Conservation (phyloP, 2,329 filamentous ascomycete species). For the Magnaporthiopsis incrustans region DNA sequence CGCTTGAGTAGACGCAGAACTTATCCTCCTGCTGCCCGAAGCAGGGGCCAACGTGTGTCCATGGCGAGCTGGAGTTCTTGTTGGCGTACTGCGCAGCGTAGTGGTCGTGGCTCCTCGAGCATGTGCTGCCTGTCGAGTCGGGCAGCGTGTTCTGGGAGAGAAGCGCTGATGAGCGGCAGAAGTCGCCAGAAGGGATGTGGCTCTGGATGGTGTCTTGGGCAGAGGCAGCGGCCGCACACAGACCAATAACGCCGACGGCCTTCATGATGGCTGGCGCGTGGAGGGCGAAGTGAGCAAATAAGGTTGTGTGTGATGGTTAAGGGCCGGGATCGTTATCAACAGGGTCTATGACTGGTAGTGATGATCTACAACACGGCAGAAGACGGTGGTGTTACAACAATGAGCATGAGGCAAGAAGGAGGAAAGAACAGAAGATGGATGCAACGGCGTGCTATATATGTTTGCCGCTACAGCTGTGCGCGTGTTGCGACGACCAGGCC, state of each 20-base stretch:
- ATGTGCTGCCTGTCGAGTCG: constrained; percentile 6
- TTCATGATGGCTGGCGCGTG: constrained; percentile 7
- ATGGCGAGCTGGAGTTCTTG: constrained; percentile 8
- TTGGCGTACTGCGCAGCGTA: not conserved
- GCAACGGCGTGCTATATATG: not conserved
- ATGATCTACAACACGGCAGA: not conserved
- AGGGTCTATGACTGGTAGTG: not conserved
- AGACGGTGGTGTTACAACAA: not conserved
- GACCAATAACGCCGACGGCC: constrained; percentile 2
- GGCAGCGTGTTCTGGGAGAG: not conserved
- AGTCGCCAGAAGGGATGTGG: constrained; percentile 8
- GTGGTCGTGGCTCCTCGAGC: constrained; percentile 8
- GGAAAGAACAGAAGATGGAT: not conserved
- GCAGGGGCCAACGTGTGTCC: constrained; percentile 21
- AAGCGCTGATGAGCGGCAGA: constrained; percentile 9
- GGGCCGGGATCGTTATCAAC: too few relatives aligned
- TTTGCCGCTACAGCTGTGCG: not conserved
- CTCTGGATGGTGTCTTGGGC: constrained; percentile 10
- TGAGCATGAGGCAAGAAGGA: not conserved
- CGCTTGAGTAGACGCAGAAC: constrained; percentile 28
- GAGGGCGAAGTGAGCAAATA: too few relatives aligned
- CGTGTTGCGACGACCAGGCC: not conserved
- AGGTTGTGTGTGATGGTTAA: too few relatives aligned
- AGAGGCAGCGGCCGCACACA: constrained; percentile 2
- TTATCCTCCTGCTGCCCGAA: constrained; percentile 12